Evolutionary conservation across 306 rosid genomes (phyloP).

Genomic region (Inga leiocalycina): DNA sequence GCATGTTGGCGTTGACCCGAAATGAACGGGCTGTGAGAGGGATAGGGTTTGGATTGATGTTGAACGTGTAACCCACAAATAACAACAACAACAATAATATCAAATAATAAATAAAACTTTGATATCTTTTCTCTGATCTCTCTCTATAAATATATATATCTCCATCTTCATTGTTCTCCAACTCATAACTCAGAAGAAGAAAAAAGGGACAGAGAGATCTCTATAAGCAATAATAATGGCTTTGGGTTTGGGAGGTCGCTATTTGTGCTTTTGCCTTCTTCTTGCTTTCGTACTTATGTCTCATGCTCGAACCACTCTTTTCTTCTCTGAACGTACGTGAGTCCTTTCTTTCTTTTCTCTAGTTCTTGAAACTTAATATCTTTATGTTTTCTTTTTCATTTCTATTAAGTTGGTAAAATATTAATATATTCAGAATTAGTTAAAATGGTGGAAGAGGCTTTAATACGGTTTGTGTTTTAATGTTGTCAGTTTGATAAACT

Average conservation of each 20-base stretch:
- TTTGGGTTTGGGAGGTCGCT: neutral
- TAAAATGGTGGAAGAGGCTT: neutral
- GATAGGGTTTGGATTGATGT: neutral
- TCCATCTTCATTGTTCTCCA: neutral
- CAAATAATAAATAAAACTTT: neutral
- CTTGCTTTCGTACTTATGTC: neutral
- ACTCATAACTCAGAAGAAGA: neutral
- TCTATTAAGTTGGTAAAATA: neutral
- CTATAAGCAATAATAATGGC: neutral
- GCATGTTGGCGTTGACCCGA: neutral
- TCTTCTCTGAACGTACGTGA: neutral
- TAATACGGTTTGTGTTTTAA: neutral
- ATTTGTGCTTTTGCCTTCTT: neutral
- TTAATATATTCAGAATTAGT: neutral
- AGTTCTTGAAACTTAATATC: neutral
- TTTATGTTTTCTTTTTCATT: neutral
- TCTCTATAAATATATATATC: neutral
- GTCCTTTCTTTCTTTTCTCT: neutral
- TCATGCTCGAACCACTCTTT: neutral
- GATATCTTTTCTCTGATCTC: neutral
- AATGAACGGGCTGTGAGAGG: neutral
- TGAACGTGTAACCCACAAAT: neutral
- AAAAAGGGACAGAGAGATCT: neutral
- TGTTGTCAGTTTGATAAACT: neutral
- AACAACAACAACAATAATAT: neutral